phyloP scores from a whole-genome alignment of 352 stramenopile genomes.

The Phytophthora cryptogea region DNA sequence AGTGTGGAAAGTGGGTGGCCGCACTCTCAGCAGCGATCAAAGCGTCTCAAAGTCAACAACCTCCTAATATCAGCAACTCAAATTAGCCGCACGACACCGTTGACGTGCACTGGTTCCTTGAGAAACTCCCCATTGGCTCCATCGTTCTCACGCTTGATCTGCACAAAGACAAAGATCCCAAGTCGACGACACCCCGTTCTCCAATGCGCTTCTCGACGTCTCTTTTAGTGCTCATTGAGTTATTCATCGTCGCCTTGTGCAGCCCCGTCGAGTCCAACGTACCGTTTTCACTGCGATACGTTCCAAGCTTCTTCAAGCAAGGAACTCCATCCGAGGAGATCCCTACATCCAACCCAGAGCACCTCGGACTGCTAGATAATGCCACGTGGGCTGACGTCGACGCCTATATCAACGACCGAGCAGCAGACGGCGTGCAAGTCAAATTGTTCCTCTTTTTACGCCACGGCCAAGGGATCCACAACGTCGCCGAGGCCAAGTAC shows the following conservation, averaged over 20 bases:
- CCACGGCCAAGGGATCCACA: slow-evolving; percentile 31
- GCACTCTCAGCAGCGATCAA: background rate
- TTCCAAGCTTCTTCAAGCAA: slow-evolving; percentile 44
- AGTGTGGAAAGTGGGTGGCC: too few species aligned
- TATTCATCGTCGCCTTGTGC: background rate
- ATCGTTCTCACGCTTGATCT: slow-evolving; percentile 6
- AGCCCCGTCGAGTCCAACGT: slow-evolving; percentile 8
- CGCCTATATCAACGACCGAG: slow-evolving; percentile 23
- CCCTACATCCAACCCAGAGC: slow-evolving; percentile 12
- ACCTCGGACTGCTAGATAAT: slow-evolving; percentile 32
- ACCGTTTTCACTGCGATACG: slow-evolving; percentile 35
- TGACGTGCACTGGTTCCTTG: background rate
- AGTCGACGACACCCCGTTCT: background rate
- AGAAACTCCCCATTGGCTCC: background rate
- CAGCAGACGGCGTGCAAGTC: slow-evolving; percentile 17
- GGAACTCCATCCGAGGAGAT: slow-evolving; percentile 17
- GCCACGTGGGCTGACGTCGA: slow-evolving; percentile 39
- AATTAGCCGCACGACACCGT: too few species aligned
- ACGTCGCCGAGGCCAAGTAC: slow-evolving; percentile 32
- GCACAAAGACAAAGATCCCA: slow-evolving; percentile 8
- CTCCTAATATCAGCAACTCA: too few species aligned
- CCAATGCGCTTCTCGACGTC: slow-evolving; percentile 8
- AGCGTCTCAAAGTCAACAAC: too few species aligned
- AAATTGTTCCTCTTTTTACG: slow-evolving; percentile 39
- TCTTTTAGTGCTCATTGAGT: background rate